Conservation (phyloP, 73 alveolate species). For the Symbiodinium pilosum region DNA sequence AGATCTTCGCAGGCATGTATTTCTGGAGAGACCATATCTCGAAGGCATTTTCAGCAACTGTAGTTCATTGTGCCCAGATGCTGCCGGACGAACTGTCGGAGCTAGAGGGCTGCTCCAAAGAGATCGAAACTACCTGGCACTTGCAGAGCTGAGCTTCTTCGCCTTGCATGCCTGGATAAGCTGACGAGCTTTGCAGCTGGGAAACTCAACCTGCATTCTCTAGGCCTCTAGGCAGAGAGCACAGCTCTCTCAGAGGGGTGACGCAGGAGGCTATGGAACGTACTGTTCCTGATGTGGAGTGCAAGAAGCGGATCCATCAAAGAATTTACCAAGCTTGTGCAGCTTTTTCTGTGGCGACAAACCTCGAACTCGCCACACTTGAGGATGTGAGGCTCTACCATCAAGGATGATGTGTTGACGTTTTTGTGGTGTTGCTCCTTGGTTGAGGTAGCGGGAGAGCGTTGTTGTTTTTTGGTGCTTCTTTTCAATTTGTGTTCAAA, state of each 20-base stretch:
- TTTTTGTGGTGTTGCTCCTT: background rate
- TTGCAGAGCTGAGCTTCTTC: background rate
- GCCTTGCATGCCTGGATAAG: too few relatives aligned
- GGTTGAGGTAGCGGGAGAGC: background rate
- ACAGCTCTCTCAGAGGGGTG: constrained; percentile 15
- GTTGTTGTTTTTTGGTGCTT: background rate
- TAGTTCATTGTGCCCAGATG: background rate
- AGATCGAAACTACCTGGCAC: constrained; percentile 54
- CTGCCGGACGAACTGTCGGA: constrained; percentile 4
- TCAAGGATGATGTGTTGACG: too few relatives aligned
- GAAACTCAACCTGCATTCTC: too few relatives aligned
- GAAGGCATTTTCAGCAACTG: background rate
- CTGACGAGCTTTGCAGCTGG: too few relatives aligned
- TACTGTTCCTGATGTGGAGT: background rate
- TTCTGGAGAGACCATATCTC: constrained; percentile 1
- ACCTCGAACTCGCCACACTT: background rate
- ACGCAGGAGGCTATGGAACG: background rate
- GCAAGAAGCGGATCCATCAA: background rate
- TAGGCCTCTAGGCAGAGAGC: background rate
- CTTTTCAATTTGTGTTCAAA: too few relatives aligned
- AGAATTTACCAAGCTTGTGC: background rate
- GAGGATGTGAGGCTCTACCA: background rate
- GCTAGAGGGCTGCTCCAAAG: background rate
- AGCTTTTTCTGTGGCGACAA: background rate
- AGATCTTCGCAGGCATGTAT: constrained; percentile 42